Conservation (phyloP, 352 stramenopile species). For the Phytophthora megakarya region DNA sequence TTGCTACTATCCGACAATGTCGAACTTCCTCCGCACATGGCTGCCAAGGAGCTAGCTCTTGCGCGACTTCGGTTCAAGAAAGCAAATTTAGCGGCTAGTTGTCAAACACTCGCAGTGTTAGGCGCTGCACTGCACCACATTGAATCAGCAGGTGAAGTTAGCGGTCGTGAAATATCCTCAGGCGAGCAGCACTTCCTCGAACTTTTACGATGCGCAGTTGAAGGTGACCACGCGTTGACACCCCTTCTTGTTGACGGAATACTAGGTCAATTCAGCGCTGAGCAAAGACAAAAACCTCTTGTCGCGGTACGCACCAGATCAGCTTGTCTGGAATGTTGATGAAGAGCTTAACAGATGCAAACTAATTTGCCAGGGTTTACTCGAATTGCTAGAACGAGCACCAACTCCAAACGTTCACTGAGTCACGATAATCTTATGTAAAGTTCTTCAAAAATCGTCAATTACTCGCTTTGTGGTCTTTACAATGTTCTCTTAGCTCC, state of each 20-base stretch:
- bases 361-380: conserved; percentile 32
- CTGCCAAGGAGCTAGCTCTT: conserved; percentile 60
- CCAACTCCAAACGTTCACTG: conserved; percentile 5
- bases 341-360: not conserved
- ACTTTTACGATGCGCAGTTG: conserved; percentile 68
- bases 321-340: no score
- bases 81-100: conserved; percentile 60
- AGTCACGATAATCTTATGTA: conserved; percentile 1
- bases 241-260: conserved; percentile 63
- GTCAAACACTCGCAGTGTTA: conserved; percentile 60
- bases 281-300: conserved; percentile 49
- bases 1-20: conserved; percentile 60
- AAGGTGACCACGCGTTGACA: conserved; percentile 69
- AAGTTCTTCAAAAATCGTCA: conserved; percentile 18
- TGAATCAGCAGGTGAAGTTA: conserved; percentile 47
- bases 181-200: conserved; percentile 73
- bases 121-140: conserved; percentile 54
- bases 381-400: conserved; percentile 35
- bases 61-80: conserved; percentile 65
- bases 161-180: conserved; percentile 49
- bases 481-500: conserved; percentile 30
- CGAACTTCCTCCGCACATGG: conserved; percentile 56
- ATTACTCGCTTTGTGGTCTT: conserved; percentile 4
- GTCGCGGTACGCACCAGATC: conserved; percentile 43
- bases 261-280: conserved; percentile 30